Conservation (phyloP, 2,329 filamentous ascomycete species). For the Xylaria sp. region DNA sequence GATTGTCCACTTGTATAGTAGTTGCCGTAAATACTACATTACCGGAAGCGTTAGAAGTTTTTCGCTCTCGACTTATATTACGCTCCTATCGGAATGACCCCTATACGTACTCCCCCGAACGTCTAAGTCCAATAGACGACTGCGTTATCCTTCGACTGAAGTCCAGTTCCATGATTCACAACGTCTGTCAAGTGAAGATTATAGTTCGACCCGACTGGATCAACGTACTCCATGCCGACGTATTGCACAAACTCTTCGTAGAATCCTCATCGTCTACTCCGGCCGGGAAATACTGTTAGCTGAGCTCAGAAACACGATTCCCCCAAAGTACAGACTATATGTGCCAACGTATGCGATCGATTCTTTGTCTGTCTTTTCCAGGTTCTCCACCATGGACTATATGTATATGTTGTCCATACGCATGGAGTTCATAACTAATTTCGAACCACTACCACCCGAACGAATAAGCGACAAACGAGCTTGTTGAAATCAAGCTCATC, state of each 20-base stretch:
- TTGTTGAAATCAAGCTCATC: neutral
- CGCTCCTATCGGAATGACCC: neutral
- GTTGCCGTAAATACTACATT: neutral
- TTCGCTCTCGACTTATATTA: conserved; percentile 4
- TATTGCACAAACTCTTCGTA: too few relatives aligned
- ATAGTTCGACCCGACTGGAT: too few relatives aligned
- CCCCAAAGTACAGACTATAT: too few relatives aligned
- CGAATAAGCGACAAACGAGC: neutral
- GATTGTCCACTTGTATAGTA: conserved; percentile 7
- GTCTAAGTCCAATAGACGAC: neutral
- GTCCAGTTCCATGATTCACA: neutral
- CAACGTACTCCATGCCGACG: too few relatives aligned
- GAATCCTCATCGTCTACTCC: too few relatives aligned
- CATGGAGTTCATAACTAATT: neutral
- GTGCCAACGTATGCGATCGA: too few relatives aligned
- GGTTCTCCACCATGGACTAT: neutral
- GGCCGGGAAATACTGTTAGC: too few relatives aligned
- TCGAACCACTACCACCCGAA: neutral
- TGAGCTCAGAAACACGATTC: too few relatives aligned
- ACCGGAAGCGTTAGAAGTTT: neutral
- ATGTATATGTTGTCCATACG: neutral
- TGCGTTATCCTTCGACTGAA: neutral
- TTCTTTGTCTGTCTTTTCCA: neutral
- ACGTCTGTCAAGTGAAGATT: too few relatives aligned
- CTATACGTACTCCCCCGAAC: neutral